Evolutionary conservation across 352 stramenopile genomes (phyloP), one percentile per base, ranked within the genome.

Genomic region (Pilasporangium apinafurcum): DNA sequence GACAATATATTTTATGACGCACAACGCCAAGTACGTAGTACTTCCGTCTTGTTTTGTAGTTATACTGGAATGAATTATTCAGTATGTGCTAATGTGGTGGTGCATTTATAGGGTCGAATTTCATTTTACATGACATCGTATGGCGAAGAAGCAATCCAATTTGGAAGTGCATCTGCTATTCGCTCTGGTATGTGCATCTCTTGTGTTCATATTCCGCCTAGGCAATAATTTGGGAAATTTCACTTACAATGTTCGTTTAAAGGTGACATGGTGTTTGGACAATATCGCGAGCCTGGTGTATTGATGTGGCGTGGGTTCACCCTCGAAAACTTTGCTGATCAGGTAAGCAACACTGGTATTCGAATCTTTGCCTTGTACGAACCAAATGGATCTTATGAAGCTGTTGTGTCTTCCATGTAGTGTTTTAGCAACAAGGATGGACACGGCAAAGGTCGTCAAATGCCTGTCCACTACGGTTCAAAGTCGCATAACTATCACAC

Each of bases 261-360:
- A 56, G 66, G 78, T 26, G 97, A 99, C 69, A 87, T 95, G 56
- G 81, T 99, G 10, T 97, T 99, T 53, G 94, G 89, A 10, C 97
- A 99, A 67, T 99, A 99, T 59, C 83, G 97, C 13, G 97, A 99
- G 62, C 83, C 88, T 27, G 97, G 96, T 22, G 67, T 98, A 14
- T 74, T 99, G 13, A 98, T 99, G 91, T 99, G 96, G 96, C 79
- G 97, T 25, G 96, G 96, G 10, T 99, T 98, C 61, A 95, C 92
- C 9, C 58, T 99, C 3, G 78, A 99, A 40, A 83, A 98, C 42
- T 98, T 99, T 64, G 90, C 93, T 3, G 95, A 99, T 62, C 95
- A 99, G 46, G 59, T 74, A 63, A 32, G 29, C 27, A 10, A 6
- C 29, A 4, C 21, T 26, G 13, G 31, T 24, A 25, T 30, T 37